A percentile compares a stretch with the other conserved stretches of the same genome.
phyloP scores from a whole-genome alignment of 352 stramenopile genomes.

The Globisporangium canariense region DNA sequence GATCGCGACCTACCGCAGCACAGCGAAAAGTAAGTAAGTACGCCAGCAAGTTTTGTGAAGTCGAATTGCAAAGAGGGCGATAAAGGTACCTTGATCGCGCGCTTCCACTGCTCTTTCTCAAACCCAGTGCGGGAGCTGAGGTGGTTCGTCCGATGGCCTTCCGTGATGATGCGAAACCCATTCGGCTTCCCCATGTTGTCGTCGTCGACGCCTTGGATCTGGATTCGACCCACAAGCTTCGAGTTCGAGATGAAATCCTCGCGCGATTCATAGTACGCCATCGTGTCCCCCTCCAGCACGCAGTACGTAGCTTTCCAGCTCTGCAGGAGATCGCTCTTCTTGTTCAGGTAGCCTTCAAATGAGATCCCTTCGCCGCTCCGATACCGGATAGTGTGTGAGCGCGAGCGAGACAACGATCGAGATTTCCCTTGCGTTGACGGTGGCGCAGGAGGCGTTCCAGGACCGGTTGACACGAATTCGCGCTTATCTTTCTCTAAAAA shows the following conservation, averaged over 20 bases:
- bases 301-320: conserved; percentile 77
- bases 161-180: conserved; percentile 60
- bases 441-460: conserved; percentile 6
- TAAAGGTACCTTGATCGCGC: conserved; percentile 48
- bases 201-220: conserved; percentile 64
- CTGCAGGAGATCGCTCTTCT: conserved; percentile 74
- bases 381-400: conserved; percentile 69
- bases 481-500: conserved; percentile 50
- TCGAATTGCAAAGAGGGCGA: too few species aligned
- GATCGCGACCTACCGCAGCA: conserved; percentile 45
- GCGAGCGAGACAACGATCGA: conserved; percentile 20
- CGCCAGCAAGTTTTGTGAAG: too few species aligned
- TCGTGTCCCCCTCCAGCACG: conserved; percentile 71
- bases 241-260: conserved; percentile 82
- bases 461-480: not conserved
- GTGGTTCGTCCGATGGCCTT: conserved; percentile 67
- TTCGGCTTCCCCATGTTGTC: conserved; percentile 64
- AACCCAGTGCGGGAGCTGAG: conserved; percentile 73
- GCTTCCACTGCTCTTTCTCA: conserved; percentile 82
- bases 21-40: not conserved
- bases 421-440: not conserved
- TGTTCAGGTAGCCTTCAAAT: conserved; percentile 83
- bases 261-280: conserved; percentile 76
- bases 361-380: conserved; percentile 61
- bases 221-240: conserved; percentile 73